These are phyloP conservation scores for Pseudocercospora macadamiae DNA, from an alignment of 2,329 filamentous ascomycete genomes.

Conservation along the genomic window DNA sequence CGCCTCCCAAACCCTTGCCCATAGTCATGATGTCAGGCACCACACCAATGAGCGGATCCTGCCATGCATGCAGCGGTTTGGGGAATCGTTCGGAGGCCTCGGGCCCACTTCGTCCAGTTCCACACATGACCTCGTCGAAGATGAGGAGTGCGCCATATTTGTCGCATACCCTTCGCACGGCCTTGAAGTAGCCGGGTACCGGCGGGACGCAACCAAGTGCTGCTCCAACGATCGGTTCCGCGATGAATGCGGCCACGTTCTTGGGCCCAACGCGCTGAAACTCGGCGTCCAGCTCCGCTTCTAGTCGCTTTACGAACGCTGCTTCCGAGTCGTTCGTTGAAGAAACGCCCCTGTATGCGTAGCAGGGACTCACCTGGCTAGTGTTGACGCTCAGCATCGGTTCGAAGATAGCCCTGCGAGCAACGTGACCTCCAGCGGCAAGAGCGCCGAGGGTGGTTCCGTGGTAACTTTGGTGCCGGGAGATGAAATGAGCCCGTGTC, in stretches of 20 bases:
- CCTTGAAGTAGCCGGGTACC: constrained; percentile 68
- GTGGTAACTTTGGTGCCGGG: constrained; percentile 68
- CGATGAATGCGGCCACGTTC: constrained; percentile 71
- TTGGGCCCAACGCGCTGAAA: constrained; percentile 66
- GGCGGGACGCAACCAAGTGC: constrained; percentile 70
- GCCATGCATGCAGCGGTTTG: constrained; percentile 61
- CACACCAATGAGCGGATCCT: constrained; percentile 55
- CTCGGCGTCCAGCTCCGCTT: constrained; percentile 67
- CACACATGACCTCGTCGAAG: constrained; percentile 77
- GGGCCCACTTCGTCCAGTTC: constrained; percentile 62
- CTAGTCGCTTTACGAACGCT: constrained; percentile 64
- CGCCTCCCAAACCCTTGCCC: constrained; percentile 68
- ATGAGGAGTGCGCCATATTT: constrained; percentile 74
- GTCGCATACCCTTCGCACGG: constrained; percentile 69
- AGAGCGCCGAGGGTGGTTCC: constrained; percentile 71
- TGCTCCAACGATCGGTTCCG: constrained; percentile 72
- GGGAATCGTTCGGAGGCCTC: constrained; percentile 33
- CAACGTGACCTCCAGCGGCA: constrained; percentile 64
- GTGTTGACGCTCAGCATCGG: constrained; percentile 57
- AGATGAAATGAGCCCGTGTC: constrained; percentile 63
- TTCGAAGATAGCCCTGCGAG: constrained; percentile 64
- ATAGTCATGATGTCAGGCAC: constrained; percentile 68
- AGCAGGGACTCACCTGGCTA: constrained; percentile 67
- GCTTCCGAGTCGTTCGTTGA: constrained; percentile 46
- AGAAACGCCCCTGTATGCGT: constrained; percentile 60